Conservation (phyloP, 163 green algal genomes). For the Chlorella variabilis region DNA sequence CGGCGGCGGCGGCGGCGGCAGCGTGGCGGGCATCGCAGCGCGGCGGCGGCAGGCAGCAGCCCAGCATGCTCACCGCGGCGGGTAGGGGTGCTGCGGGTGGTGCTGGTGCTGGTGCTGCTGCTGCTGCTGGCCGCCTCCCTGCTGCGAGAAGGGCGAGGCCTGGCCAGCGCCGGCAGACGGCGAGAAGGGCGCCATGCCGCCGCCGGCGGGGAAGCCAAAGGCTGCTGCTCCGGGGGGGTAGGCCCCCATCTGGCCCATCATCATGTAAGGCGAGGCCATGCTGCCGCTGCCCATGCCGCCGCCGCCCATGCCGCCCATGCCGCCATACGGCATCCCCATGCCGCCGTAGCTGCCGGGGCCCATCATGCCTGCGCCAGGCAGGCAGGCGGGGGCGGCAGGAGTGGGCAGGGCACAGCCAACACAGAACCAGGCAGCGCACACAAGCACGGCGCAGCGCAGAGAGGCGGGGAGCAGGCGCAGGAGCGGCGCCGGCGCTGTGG, state of each 20-base stretch:
- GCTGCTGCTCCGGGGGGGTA: slow-evolving; percentile 9
- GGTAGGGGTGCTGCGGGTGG: background rate
- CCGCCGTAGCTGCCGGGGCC: background rate
- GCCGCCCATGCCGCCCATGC: slow-evolving; percentile 19
- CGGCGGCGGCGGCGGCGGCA: no score
- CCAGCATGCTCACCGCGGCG: background rate
- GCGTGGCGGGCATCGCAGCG: no score
- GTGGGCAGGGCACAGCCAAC: no score
- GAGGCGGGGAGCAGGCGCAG: no score
- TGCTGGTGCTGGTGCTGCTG: slow-evolving; percentile 27
- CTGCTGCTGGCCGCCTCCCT: background rate
- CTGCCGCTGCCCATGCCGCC: background rate
- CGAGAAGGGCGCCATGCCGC: background rate
- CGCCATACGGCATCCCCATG: background rate
- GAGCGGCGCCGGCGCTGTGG: background rate
- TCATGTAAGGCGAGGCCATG: slow-evolving; percentile 10
- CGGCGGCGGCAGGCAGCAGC: no score
- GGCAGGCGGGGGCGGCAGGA: no score
- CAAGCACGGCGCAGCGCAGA: background rate
- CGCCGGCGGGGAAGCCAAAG: slow-evolving; percentile 2
- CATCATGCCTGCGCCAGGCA: slow-evolving; percentile 12
- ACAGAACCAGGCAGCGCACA: no score
- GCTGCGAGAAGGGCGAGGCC: slow-evolving; percentile 3
- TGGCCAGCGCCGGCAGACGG: background rate
- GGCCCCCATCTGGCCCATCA: slow-evolving; percentile 16